These are phyloP conservation scores for Auricularia heimuer DNA, from an alignment of 768 basidiomycete species.

Conservation along the genomic window DNA sequence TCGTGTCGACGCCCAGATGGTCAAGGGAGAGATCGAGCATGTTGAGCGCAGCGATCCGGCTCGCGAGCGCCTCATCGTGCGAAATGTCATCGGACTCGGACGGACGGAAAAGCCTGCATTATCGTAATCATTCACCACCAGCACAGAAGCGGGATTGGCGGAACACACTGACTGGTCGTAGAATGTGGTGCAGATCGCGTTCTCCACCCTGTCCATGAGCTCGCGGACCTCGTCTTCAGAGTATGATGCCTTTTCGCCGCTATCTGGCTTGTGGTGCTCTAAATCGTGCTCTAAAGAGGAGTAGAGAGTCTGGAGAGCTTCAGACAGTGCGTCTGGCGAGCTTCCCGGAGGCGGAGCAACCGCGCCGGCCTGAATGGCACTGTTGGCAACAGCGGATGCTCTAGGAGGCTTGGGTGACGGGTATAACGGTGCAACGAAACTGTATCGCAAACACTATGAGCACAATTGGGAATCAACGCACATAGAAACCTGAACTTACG, in stretches of 20 bases:
- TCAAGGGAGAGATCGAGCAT: constrained; percentile 80
- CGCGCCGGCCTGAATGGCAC: constrained; percentile 36
- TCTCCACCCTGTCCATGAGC: constrained; percentile 67
- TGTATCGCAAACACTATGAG: constrained; percentile 6
- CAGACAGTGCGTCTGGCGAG: constrained; percentile 36
- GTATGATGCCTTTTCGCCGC: constrained; percentile 13
- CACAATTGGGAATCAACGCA: no score
- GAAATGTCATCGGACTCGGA: constrained; percentile 65
- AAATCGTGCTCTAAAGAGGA: constrained; percentile 55
- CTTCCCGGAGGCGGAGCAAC: constrained; percentile 17
- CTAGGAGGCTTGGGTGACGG: constrained; percentile 40
- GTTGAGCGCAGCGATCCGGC: constrained; percentile 83
- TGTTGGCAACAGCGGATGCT: constrained; percentile 20
- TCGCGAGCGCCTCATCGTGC: constrained; percentile 85
- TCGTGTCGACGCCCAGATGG: constrained; percentile 82
- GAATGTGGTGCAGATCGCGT: constrained; percentile 56
- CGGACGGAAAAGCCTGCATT: constrained; percentile 63
- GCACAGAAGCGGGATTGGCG: background rate
- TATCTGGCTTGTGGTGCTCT: constrained; percentile 17
- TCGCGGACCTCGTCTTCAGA: constrained; percentile 42
- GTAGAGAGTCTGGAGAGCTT: constrained; percentile 67
- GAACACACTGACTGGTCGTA: constrained; percentile 63
- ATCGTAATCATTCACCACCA: background rate
- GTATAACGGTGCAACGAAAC: constrained; percentile 41
- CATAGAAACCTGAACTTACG: constrained; percentile 12